Percentiles rank a stretch among this genome's conserved stretches.
These are phyloP conservation scores for Fraxinus excelsior DNA, from an alignment of 257 asterid genomes.

Conservation along the genomic window DNA sequence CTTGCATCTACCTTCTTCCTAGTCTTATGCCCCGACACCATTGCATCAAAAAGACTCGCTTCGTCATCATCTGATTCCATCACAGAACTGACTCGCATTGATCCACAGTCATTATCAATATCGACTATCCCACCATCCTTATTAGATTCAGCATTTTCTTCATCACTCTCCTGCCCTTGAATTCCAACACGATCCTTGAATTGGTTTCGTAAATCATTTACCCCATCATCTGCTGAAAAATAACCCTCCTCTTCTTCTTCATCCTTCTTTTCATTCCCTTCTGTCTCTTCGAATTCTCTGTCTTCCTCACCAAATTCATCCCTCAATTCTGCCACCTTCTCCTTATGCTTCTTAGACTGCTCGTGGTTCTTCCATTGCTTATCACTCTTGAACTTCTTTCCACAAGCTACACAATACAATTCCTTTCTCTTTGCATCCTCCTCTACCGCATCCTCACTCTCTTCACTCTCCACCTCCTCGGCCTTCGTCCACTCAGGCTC, in stretches of 20 bases:
- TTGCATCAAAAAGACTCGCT: conserved; percentile 71
- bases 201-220: conserved; percentile 51
- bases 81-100: conserved; percentile 29
- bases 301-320: conserved; percentile 74
- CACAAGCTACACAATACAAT: conserved; percentile 82
- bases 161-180: conserved; percentile 44
- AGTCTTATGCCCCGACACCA: conserved; percentile 65
- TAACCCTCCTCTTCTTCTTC: conserved; percentile 39
- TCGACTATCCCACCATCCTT: conserved; percentile 32
- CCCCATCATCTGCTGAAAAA: conserved; percentile 59
- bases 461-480: conserved; percentile 70
- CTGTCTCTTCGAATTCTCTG: conserved; percentile 45
- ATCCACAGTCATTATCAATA: conserved; percentile 29
- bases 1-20: conserved; percentile 36
- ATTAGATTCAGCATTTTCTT: conserved; percentile 38
- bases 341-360: conserved; percentile 96
- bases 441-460: conserved; percentile 46
- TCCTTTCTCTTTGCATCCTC: conserved; percentile 56
- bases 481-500: conserved; percentile 87
- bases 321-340: conserved; percentile 81
- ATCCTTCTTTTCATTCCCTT: conserved; percentile 35
- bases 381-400: conserved; percentile 93
- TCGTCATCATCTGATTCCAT: conserved; percentile 62
- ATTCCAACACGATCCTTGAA: conserved; percentile 43
- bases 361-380: conserved; percentile 98